Evolutionary conservation across 805 yeast genomes (phyloP).

Genomic region (Lachancea mirantina): DNA sequence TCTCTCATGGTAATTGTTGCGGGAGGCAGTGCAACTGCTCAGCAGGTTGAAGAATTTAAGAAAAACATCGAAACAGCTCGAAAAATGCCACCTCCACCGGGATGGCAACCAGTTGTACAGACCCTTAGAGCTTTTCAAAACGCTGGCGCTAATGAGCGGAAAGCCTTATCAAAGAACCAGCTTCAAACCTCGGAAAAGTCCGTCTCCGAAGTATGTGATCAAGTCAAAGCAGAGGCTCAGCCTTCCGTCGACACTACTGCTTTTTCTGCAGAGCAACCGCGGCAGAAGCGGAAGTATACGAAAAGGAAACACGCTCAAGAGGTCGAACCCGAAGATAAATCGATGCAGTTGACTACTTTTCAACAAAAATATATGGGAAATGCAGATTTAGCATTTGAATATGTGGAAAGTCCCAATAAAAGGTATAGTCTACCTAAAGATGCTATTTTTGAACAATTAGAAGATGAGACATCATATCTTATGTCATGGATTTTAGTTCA

Average conservation of each 20-base stretch:
- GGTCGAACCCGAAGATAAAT: constrained; percentile 36
- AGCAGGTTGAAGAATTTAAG: constrained; percentile 72
- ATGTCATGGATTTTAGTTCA: constrained; percentile 32
- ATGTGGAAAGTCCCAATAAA: constrained; percentile 66
- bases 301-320: constrained; percentile 9
- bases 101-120: constrained; percentile 27
- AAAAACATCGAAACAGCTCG: constrained; percentile 72
- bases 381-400: constrained; percentile 80
- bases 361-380: constrained; percentile 63
- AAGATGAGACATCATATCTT: constrained; percentile 22
- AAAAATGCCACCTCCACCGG: constrained; percentile 54
- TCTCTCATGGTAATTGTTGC: constrained; percentile 81
- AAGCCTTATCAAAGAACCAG: constrained; percentile 7
- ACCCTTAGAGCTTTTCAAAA: constrained; percentile 18
- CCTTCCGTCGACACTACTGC: constrained; percentile 1
- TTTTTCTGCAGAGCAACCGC: constrained; percentile 3
- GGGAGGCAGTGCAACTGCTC: constrained; percentile 63
- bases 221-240: constrained; percentile 7
- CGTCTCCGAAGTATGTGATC: constrained; percentile 9
- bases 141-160: constrained; percentile 12
- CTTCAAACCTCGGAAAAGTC: constrained; percentile 3
- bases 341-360: constrained; percentile 56
- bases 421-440: constrained; percentile 72
- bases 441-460: constrained; percentile 54
- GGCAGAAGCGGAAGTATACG: constrained; percentile 10